phyloP scores from a whole-genome alignment of 2,329 filamentous ascomycete species.

The Colletotrichum sublineola region DNA sequence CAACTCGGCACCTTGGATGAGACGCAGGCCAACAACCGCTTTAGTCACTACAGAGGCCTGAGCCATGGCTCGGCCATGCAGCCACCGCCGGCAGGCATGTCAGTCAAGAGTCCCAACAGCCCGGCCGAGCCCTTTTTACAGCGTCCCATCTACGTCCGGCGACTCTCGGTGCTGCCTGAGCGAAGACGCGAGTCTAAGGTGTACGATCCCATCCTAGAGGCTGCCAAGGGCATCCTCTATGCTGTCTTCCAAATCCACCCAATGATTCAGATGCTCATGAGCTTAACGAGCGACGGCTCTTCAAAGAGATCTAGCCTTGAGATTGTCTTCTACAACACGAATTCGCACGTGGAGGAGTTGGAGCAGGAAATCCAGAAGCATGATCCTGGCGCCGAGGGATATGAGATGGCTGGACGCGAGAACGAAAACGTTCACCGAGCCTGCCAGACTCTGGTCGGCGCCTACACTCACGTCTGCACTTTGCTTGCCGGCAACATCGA shows the following conservation, averaged over 20 bases:
- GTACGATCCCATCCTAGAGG: conserved; percentile 73
- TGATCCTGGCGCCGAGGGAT: conserved; percentile 64
- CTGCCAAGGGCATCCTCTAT: conserved; percentile 75
- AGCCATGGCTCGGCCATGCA: conserved; percentile 79
- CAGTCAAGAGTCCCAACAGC: conserved; percentile 68
- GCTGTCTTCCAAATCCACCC: conserved; percentile 77
- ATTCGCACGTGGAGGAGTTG: conserved; percentile 74
- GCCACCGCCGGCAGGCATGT: conserved; percentile 56
- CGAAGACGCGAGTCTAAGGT: conserved; percentile 72
- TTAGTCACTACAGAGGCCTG: conserved; percentile 75
- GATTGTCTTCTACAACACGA: conserved; percentile 77
- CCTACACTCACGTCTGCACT: conserved; percentile 75
- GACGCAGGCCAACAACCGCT: conserved; percentile 71
- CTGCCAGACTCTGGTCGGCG: conserved; percentile 72
- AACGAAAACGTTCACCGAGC: conserved; percentile 75
- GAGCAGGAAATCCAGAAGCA: conserved; percentile 75
- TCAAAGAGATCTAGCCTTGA: conserved; percentile 74
- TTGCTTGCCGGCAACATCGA: conserved; percentile 73
- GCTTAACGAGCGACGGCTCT: conserved; percentile 71
- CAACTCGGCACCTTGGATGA: conserved; percentile 75
- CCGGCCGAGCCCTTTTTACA: conserved; percentile 70
- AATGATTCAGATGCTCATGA: conserved; percentile 75
- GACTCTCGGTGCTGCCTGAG: conserved; percentile 74
- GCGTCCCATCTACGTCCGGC: conserved; percentile 73
- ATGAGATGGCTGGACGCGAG: conserved; percentile 63